Base-by-base conservation (phyloP, 1,139 yeast species). In the Debaryomyces udenii region DNA sequence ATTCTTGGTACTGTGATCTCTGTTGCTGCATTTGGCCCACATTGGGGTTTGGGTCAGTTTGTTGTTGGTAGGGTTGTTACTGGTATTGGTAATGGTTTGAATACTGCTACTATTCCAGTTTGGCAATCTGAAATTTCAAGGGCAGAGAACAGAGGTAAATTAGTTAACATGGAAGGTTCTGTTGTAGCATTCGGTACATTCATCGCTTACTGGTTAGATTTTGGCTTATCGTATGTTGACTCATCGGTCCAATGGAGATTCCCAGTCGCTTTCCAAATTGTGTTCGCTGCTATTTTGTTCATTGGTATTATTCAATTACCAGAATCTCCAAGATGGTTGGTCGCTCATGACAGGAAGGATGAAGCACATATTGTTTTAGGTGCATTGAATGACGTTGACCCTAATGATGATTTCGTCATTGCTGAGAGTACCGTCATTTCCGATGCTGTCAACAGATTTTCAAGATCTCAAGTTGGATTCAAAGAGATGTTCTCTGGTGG, bases 41-140 rank as follows among this genome's bases (percentile, higher is more conserved):
- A 64, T 51, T 69, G 75, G 75, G 64, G 62, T 40, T 65, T 83
- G 43, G 86, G 84, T 26, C 93, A 85, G 54, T 80, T 86, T 41
- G 80, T 85, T 34, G 68, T 83, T 43, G 95, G 91, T 13, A 76
- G 96, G 65, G 80, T 84, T 44, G 66, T 85, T 32, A 78, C 89
- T n/a, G 96, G 96, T 48, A 47, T 83, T 31, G 95, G 95, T 51
- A 83, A 83, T 50, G 95, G 95, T 49, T 59, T 83, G 59, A 83
- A 81, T 56, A 86, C 93, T 16, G 85, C 91, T 23, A 83, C 91
- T 27, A 81, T 86, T 44, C 95, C 95, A 11, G 82, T 83, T 48
- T 85, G 88, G 82, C 89, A 86, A 61, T 80, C 93, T 0, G 95
- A 86, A 63, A 78, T 84, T 74, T 81, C 91, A 11, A 74, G 75